phyloP scores from a whole-genome alignment of 371 early-diverging fungal species.

The Chytridium lagenaria region DNA sequence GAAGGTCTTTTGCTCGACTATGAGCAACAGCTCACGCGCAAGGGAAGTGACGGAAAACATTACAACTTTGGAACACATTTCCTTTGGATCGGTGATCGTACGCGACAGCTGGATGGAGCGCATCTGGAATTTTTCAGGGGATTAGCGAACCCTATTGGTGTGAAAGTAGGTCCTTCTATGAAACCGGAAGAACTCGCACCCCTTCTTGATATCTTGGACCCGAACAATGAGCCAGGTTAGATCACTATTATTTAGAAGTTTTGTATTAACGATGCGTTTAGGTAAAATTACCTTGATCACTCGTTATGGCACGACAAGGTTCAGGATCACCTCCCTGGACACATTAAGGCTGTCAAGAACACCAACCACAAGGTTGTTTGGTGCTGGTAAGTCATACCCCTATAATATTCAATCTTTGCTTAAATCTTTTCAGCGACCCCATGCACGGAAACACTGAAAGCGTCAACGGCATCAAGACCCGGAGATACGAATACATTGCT shows the following conservation, averaged over 20 bases:
- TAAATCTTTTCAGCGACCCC: constrained; percentile 71
- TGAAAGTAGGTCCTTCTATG: constrained; percentile 95
- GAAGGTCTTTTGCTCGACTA: constrained; percentile 94
- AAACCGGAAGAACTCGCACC: constrained; percentile 81
- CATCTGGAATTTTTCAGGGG: constrained; percentile 97
- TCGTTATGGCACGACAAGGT: constrained; percentile 90
- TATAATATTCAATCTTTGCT: constrained; percentile 57
- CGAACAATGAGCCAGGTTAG: constrained; percentile 69
- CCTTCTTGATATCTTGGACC: constrained; percentile 85
- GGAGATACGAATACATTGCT: constrained; percentile 83
- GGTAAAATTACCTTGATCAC: constrained; percentile 96
- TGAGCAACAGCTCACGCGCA: constrained; percentile 83
- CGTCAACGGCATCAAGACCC: constrained; percentile 85
- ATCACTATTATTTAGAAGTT: not conserved
- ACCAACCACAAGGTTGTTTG: constrained; percentile 89
- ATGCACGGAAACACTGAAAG: constrained; percentile 97
- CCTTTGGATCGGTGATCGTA: constrained; percentile 98
- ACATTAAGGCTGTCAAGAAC: constrained; percentile 85
- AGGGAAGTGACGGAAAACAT: constrained; percentile 50
- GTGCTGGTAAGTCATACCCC: constrained; percentile 49
- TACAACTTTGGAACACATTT: constrained; percentile 90
- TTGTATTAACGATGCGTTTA: constrained; percentile 6
- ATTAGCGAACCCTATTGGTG: constrained; percentile 93
- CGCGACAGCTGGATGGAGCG: constrained; percentile 92
- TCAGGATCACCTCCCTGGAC: constrained; percentile 78